Base-by-base conservation (phyloP, 805 yeast genomes). In the Wickerhamomyces alni region DNA sequence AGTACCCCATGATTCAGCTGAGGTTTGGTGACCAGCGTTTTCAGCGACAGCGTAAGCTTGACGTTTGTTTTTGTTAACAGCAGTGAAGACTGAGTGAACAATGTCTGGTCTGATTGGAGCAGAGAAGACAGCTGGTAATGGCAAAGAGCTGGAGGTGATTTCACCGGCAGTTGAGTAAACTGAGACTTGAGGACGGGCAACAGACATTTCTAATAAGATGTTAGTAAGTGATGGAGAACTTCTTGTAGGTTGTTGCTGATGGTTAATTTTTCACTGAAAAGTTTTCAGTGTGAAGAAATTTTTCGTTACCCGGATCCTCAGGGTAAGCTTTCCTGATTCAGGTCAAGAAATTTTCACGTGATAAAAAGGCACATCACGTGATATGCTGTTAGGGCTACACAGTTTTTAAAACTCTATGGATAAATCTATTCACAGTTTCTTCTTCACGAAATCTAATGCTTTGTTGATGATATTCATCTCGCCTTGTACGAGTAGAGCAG, bases 1-100 rank as follows among this genome's bases (percentile, higher is more conserved):
- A 63, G 99, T 93, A 88, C 99, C 99, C 99, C 99, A 93, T 54
- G 99, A 93, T 78, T 88, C 97, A 71, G 99, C 99, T 53, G 98
- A 91, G 75, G 97, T 89, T 80, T 93, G 98, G 83, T 87, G 95
- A 79, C 99, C 99, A 67, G 99, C 99, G 77, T 88, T 86, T 70
- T 82, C 88, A 62, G 98, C 83, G 62, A 93, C 99, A 70, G 99
- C 96, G 84, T 93, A 93, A 74, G 99, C 97, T 79, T 93, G 99
- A 77, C 99, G 88, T 88, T 91, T 91, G 96, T 93, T 93, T 93
- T 93, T 93, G 94, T 89, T 89, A 63, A 93, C 87, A 69, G 89
- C 84, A 70, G 89, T 86, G 85, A 88, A 93, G 62, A 93, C 99
- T 69, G 96, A 75, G 88, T 89, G 99, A 69, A 93, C 97, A 67